Evolutionary conservation across 2,329 filamentous ascomycete genomes (phyloP), one percentile per base, ranked within the genome.

Genomic region (Epichloe baconii): DNA sequence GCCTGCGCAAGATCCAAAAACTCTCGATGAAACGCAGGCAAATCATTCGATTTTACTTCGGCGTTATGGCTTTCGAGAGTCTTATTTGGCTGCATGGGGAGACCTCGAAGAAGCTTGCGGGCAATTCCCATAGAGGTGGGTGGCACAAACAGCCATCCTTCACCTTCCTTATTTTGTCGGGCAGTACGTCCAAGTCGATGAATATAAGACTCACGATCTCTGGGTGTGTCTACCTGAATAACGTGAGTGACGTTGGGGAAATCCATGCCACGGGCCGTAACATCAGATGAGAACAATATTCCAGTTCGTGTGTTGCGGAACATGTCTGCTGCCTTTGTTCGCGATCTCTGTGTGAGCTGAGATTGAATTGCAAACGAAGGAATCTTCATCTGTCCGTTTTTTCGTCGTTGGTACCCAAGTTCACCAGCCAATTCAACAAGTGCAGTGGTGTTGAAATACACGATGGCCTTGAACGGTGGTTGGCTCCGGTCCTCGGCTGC

Each of bases 401-500:
- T 53, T 34, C 62, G 58, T 19, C 59, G 59, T 21, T 66, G 57
- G 47, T 81, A 69, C 35, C 72, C 71, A 21, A 84, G 68, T 15
- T 76, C 71, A 19, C 75, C 70, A 21, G 80, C 80, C 46, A 89
- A 71, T 52, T 82, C 74, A 44, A 89, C 86, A 56, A 85, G 76
- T 23, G 79, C 78, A 1, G 86, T 94, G 21, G 85, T 88, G 60
- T 86, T 86, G 65, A 91, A 85, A 71, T 95, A 98, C 42, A 95
- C 73, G 54, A 98, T 94, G n/a, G 88, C 88, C 75, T 98, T 98
- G 78, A 97, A 96, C 0, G 88, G 86, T 15, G 66, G 66, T 3
- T 55, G 60, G 4, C 66, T 64, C 2, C 59, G 66, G 55, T 73
- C 69, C 55, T 66, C 61, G 2, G 56, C 59, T 19, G 69, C 64